These are phyloP conservation scores for Trichoderma sp. DNA, from an alignment of 2,329 filamentous ascomycete species.

Conservation along the genomic window DNA sequence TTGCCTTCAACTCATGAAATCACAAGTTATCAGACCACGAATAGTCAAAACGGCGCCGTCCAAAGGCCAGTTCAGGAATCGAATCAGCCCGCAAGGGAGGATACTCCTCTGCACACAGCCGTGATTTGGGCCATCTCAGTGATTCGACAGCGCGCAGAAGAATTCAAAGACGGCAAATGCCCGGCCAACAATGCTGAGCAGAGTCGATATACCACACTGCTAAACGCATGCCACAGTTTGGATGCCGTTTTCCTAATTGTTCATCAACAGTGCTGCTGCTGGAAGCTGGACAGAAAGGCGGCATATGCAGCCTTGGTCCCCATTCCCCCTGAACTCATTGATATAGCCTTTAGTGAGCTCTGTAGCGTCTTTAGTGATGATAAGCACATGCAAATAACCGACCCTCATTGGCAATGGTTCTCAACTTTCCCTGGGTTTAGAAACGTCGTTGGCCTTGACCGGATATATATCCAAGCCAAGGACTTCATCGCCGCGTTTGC, in stretches of 20 bases:
- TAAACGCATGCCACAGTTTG: conserved; percentile 50
- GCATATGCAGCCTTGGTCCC: conserved; percentile 29
- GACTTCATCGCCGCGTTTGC: conserved; percentile 28
- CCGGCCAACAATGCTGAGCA: conserved; percentile 31
- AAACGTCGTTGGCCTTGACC: not conserved
- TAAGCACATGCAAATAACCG: conserved; percentile 25
- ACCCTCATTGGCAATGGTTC: conserved; percentile 30
- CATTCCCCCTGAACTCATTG: conserved; percentile 19
- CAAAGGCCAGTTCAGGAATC: not conserved
- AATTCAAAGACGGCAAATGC: conserved; percentile 7
- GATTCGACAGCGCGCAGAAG: not conserved
- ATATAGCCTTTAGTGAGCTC: conserved; percentile 26
- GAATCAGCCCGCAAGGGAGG: not conserved
- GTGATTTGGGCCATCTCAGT: not conserved
- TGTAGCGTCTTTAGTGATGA: conserved; percentile 26
- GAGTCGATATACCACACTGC: conserved; percentile 53
- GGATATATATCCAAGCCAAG: conserved; percentile 17
- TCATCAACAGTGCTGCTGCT: conserved; percentile 63
- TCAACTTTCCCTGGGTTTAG: conserved; percentile 27
- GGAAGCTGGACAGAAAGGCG: conserved; percentile 41
- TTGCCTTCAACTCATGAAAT: not conserved
- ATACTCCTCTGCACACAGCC: not conserved
- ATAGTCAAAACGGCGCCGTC: not conserved
- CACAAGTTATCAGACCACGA: not conserved
- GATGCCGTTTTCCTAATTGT: conserved; percentile 64